Evolutionary conservation across 495 filamentous ascomycete genomes (phyloP).

Genomic region (Xeromyces bisporus): DNA sequence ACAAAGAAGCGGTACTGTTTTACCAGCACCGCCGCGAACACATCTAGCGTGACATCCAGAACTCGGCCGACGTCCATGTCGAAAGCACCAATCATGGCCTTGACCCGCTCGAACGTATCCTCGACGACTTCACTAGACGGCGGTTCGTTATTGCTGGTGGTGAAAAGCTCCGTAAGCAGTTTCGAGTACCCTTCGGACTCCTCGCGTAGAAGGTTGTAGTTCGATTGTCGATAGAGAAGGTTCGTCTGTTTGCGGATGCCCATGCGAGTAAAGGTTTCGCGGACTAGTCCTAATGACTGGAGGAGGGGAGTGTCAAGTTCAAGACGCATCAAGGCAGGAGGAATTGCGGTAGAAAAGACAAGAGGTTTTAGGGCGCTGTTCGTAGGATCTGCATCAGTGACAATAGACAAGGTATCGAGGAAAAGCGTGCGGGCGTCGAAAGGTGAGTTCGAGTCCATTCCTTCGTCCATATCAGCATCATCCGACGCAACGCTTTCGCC

Average conservation of each 20-base stretch:
- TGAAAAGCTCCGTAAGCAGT: slow-evolving; percentile 75
- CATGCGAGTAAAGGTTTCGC: slow-evolving; percentile 66
- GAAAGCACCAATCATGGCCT: slow-evolving; percentile 82
- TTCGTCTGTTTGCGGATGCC: slow-evolving; percentile 81
- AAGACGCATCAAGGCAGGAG: slow-evolving; percentile 54
- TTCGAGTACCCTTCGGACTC: slow-evolving; percentile 93
- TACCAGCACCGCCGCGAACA: slow-evolving; percentile 69
- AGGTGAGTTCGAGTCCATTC: slow-evolving; percentile 11
- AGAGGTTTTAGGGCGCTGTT: slow-evolving; percentile 33
- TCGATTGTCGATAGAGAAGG: slow-evolving; percentile 82
- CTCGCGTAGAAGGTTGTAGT: slow-evolving; percentile 89
- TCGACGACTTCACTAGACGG: slow-evolving; percentile 46
- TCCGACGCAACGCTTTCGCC: slow-evolving; percentile 32
- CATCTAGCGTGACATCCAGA: slow-evolving; percentile 79
- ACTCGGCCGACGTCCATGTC: slow-evolving; percentile 89
- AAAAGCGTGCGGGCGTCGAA: slow-evolving; percentile 57
- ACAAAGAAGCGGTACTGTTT: slow-evolving; percentile 84
- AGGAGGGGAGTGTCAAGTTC: slow-evolving; percentile 67
- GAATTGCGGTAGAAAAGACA: slow-evolving; percentile 52
- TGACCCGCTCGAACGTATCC: slow-evolving; percentile 62
- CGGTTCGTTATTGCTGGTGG: slow-evolving; percentile 46
- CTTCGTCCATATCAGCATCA: slow-evolving; percentile 22
- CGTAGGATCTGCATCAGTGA: slow-evolving; percentile 44
- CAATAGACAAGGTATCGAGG: slow-evolving; percentile 62
- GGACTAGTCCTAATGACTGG: slow-evolving; percentile 57